These are phyloP conservation scores for Pyrus pyrifolia DNA, from an alignment of 306 rosid genomes.

Conservation along the genomic window DNA sequence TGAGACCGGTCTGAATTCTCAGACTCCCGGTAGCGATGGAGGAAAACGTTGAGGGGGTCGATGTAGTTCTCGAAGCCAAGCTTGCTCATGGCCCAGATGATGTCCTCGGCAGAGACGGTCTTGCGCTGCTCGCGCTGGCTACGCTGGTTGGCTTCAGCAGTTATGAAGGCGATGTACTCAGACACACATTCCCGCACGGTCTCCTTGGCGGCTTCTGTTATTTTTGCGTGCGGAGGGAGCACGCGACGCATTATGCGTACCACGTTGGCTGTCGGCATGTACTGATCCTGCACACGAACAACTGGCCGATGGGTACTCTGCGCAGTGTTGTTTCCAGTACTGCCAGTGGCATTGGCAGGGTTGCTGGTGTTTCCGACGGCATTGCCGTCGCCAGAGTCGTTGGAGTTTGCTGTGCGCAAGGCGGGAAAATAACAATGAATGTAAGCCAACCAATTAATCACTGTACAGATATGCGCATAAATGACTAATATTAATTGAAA, in stretches of 20 bases:
- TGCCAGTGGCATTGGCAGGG: not conserved
- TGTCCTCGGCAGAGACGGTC: conserved; percentile 43
- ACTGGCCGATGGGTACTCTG: not conserved
- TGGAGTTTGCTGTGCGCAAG: not conserved
- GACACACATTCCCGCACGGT: conserved; percentile 67
- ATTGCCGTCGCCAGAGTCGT: not conserved
- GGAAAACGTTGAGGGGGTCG: conserved; percentile 35
- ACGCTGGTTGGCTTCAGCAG: conserved; percentile 60
- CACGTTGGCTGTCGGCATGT: conserved; percentile 77
- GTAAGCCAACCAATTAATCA: not conserved
- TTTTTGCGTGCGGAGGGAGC: conserved; percentile 57
- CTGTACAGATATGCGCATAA: not conserved
- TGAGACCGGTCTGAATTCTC: conserved; percentile 30
- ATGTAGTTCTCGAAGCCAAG: conserved; percentile 43
- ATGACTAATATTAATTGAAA: too few relatives aligned
- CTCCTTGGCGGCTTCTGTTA: conserved; percentile 70
- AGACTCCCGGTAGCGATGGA: conserved; percentile 45
- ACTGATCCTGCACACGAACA: conserved; percentile 56
- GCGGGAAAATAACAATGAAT: not conserved
- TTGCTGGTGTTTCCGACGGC: not conserved
- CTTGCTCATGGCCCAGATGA: conserved; percentile 41
- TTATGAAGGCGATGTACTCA: conserved; percentile 66
- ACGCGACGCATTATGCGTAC: conserved; percentile 64
- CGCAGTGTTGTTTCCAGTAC: not conserved
- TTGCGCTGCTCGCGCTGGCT: conserved; percentile 49